Evolutionary conservation across 1,284 basidiomycete genomes (phyloP).

Genomic region (Tilletia walkeri): DNA sequence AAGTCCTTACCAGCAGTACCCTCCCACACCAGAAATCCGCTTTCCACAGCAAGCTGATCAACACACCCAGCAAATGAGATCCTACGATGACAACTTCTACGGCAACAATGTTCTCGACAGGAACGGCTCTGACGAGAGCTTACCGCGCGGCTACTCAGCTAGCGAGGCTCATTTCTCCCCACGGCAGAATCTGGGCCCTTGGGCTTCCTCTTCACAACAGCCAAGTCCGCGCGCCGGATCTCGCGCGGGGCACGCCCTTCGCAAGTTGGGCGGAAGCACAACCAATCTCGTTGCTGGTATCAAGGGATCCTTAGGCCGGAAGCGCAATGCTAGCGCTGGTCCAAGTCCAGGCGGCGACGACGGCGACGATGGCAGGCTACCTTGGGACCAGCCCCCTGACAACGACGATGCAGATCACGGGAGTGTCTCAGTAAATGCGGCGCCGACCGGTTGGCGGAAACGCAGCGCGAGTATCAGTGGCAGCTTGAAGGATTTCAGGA

Average conservation of each 20-base stretch:
- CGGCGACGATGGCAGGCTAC: too few species aligned
- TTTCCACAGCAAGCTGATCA: not conserved
- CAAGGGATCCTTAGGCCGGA: too few species aligned
- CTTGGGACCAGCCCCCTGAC: not conserved
- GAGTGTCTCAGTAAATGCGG: not conserved
- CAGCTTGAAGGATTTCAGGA: not conserved
- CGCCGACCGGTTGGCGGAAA: not conserved
- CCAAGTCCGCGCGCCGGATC: too few species aligned
- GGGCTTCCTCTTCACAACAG: too few species aligned
- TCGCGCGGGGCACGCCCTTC: too few species aligned
- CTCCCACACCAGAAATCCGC: too few species aligned
- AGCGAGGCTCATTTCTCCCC: not conserved
- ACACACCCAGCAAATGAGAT: not conserved
- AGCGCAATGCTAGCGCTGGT: too few species aligned
- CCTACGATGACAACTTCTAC: not conserved
- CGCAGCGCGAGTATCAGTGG: slow-evolving; percentile 2
- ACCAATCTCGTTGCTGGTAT: too few species aligned
- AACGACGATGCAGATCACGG: not conserved
- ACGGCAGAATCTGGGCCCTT: not conserved
- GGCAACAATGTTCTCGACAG: not conserved
- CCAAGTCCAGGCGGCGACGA: not conserved
- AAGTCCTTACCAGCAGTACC: not conserved
- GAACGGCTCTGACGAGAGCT: not conserved
- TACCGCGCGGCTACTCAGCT: not conserved
- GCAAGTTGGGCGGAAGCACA: too few species aligned